Evolutionary conservation across 768 basidiomycete genomes (phyloP).

Genomic region (Psilocybe sp.): DNA sequence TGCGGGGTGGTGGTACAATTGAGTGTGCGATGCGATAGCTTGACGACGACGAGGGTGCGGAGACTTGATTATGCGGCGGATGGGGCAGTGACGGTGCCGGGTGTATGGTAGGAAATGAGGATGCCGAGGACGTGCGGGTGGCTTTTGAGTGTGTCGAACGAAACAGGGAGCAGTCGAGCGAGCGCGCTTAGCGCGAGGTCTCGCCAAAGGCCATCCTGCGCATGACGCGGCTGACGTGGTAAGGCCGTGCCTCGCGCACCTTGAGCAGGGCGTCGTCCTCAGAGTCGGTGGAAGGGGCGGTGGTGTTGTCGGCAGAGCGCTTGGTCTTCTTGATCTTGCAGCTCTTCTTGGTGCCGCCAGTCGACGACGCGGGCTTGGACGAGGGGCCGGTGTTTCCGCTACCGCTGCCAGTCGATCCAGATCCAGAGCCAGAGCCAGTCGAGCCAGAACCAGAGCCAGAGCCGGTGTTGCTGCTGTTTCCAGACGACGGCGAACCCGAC

Average conservation of each 20-base stretch:
- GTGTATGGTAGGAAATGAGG: no score
- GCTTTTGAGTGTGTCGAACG: no score
- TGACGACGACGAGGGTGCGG: no score
- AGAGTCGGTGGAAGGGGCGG: not conserved
- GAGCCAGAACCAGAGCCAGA: no score
- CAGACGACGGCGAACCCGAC: constrained; percentile 10
- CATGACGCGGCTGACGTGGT: constrained; percentile 31
- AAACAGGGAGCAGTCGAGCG: no score
- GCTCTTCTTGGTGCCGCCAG: not conserved
- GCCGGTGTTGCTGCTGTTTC: not conserved
- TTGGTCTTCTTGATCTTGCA: constrained; percentile 3
- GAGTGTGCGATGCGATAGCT: no score
- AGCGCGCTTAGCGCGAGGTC: constrained; percentile 8
- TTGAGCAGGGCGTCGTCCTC: no score
- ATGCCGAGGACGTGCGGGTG: no score
- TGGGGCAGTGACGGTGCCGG: no score
- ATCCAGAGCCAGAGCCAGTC: no score
- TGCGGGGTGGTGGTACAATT: no score
- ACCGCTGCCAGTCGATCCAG: constrained; percentile 2
- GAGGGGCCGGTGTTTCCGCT: not conserved
- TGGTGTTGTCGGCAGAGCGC: not conserved
- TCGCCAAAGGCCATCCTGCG: constrained; percentile 16
- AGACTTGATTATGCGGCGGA: no score
- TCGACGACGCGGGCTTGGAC: not conserved
- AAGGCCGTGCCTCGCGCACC: constrained; percentile 14